A percentile compares a stretch with the other conserved stretches of the same genome.
Conservation (phyloP, 345 rosid species). For the Geranium rotundifolium region DNA sequence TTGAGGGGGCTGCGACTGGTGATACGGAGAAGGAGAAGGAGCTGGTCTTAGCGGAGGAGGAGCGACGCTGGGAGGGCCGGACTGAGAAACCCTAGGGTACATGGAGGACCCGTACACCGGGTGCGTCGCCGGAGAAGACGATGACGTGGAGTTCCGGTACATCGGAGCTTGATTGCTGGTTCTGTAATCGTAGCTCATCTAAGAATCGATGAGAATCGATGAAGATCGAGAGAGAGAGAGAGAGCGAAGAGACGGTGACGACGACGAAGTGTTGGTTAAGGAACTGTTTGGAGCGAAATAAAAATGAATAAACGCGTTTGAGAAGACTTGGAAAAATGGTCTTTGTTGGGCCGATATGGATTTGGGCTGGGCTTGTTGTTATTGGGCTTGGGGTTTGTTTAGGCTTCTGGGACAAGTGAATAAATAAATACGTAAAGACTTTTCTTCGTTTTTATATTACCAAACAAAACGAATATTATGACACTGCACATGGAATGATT, state of each 20-base stretch:
- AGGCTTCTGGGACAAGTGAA: too few relatives aligned
- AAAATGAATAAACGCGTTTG: not conserved
- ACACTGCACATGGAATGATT: too few relatives aligned
- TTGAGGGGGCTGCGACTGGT: slow-evolving; percentile 21
- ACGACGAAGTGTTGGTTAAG: not conserved
- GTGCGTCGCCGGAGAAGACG: slow-evolving; percentile 9
- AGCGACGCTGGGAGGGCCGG: slow-evolving; percentile 19
- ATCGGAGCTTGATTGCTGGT: slow-evolving; percentile 27
- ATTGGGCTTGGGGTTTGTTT: too few relatives aligned
- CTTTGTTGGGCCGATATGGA: too few relatives aligned
- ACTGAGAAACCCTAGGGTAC: slow-evolving; percentile 67
- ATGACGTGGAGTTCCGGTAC: slow-evolving; percentile 30
- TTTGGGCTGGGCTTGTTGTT: too few relatives aligned
- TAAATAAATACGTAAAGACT: too few relatives aligned
- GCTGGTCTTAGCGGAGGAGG: slow-evolving; percentile 30
- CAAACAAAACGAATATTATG: too few relatives aligned
- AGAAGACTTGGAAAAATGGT: not conserved
- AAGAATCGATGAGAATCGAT: slow-evolving; percentile 4
- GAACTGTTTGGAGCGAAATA: not conserved
- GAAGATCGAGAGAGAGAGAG: slow-evolving; percentile 19
- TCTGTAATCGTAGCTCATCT: slow-evolving; percentile 23
- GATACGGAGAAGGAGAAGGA: slow-evolving; percentile 20
- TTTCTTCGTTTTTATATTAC: too few relatives aligned
- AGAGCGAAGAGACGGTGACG: not conserved
- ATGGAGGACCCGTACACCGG: slow-evolving; percentile 44